Base-by-base conservation (phyloP, 768 basidiomycete genomes). In the Coprinopsis cinerea region DNA sequence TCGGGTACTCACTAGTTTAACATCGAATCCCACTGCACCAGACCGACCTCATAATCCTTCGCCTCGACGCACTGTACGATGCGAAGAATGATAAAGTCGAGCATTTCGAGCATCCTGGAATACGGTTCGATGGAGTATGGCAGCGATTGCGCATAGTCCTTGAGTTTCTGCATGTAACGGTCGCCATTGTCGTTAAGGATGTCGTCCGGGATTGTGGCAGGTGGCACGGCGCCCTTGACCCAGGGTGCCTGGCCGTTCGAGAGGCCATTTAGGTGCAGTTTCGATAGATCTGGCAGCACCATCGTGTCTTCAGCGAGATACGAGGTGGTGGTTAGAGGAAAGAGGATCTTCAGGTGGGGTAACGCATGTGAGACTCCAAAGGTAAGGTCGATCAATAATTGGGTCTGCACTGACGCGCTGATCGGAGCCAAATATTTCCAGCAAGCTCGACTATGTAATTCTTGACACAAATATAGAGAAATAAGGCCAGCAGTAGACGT, bases 21-120 rank as follows among this genome's bases (percentile, higher is more conserved):
- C 82, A 88, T 83, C 58, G 76, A 78, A 60, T 85, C 89, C 88
- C 88, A 84, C 69, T 89, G 85, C 39, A 82, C 53, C 52, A 92
- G 76, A 5, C 88, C 89, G 47, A 83, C 78, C 32, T 90, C 88
- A 65, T 81, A 93, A 62, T 93, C 91, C 59, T 80, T 82, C 2
- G 90, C 88, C 53, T 85, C 78, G 18, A 89, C 70, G 47, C 82
- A 81, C 63, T 94, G 88, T 2, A 76, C 71, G 24, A 92, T 72
- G 32, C 84, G 77, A 57, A 79, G 56, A 53, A 84, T 63, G 62
- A 89, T 80, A 55, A 85, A 79, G 54, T 92, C 86, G 42, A 94
- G 75, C 59, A 89, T 70, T 51, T 77, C 71, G 64, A 87, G 75
- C 81, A 91, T 87, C 59, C 78, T 78, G n/a, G 79, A 75, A 53